Conservation (phyloP, 441 rosid species). For the Francoa sonchifolia region DNA sequence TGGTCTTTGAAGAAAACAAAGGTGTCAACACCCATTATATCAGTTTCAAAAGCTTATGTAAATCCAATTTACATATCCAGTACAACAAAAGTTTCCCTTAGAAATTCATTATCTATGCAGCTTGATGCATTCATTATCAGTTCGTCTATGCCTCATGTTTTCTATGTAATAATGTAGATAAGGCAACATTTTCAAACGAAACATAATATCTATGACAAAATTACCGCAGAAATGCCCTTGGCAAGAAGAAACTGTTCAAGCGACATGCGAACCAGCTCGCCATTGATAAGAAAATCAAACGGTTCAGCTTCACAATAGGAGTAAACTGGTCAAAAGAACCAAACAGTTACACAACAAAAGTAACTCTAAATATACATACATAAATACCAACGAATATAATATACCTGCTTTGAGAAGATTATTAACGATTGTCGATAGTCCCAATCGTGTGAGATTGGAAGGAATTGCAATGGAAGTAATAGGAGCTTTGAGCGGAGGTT, state of each 20-base stretch:
- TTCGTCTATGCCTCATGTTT: neutral
- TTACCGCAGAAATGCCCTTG: conserved; percentile 91
- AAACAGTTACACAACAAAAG: neutral
- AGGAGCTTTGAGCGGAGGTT: conserved; percentile 45
- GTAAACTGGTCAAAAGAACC: conserved; percentile 32
- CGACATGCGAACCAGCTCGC: conserved; percentile 86
- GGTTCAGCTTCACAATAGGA: conserved; percentile 66
- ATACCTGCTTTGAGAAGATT: conserved; percentile 53
- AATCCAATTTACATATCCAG: no score
- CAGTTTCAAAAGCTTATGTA: no score
- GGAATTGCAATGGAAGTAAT: conserved; percentile 63
- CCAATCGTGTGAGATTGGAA: conserved; percentile 68
- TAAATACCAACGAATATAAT: neutral
- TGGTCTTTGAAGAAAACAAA: no score
- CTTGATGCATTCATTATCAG: neutral
- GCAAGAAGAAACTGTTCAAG: conserved; percentile 75
- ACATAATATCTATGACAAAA: neutral
- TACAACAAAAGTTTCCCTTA: no score
- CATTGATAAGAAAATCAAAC: conserved; percentile 83
- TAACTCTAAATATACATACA: neutral
- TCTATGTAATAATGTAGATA: neutral
- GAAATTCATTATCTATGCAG: no score
- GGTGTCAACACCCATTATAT: neutral
- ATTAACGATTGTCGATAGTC: conserved; percentile 79
- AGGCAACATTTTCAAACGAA: neutral